phyloP scores from a whole-genome alignment of 2,329 filamentous ascomycete genomes.

The Neurospora crassa region DNA sequence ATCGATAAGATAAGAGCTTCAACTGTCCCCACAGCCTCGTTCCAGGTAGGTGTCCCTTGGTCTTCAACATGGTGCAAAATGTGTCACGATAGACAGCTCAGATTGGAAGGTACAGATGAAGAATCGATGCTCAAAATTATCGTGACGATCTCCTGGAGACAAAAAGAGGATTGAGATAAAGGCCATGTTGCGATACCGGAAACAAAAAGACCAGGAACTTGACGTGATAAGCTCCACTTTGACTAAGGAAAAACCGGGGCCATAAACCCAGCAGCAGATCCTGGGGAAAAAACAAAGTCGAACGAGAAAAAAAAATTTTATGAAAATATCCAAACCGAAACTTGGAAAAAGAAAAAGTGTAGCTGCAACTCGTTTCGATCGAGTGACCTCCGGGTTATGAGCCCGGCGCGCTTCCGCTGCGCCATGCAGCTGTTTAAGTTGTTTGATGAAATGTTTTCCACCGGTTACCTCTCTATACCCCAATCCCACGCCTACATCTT shows the following conservation, averaged over 20 bases:
- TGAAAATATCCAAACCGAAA: background rate
- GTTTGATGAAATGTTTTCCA: background rate
- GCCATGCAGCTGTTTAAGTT: conserved; percentile 10
- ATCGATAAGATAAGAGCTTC: background rate
- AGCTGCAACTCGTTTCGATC: conserved; percentile 22
- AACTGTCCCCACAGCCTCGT: background rate
- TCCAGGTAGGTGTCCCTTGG: background rate
- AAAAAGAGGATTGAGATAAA: background rate
- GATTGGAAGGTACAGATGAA: no score
- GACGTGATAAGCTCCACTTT: background rate
- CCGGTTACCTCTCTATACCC: background rate
- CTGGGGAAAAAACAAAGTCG: background rate
- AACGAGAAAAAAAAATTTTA: background rate
- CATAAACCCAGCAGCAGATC: background rate
- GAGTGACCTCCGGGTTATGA: conserved; percentile 24
- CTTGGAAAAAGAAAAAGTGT: conserved; percentile 7
- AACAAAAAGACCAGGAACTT: background rate
- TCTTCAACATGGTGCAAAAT: background rate
- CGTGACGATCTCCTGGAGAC: no score
- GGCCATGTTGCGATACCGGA: background rate
- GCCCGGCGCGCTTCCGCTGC: conserved; percentile 23
- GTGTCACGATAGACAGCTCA: background rate
- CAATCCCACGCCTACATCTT: background rate
- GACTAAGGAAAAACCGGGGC: background rate
- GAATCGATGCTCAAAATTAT: background rate